Base-by-base conservation (phyloP, 1,139 yeast genomes). In the Magnusiomyces tetraspermus region DNA sequence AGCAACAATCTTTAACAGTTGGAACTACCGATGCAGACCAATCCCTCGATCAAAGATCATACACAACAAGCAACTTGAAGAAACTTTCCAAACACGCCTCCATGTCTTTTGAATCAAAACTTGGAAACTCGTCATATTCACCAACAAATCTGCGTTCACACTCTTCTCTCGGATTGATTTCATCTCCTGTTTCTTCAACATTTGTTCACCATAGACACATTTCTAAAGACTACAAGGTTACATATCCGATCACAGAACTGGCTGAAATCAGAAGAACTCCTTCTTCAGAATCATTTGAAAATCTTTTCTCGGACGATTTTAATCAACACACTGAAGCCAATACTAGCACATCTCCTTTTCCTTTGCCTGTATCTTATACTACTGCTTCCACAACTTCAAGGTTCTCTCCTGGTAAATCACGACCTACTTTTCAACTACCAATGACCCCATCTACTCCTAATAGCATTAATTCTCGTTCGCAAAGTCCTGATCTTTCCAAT, bases 121-220 rank as follows among this genome's bases (percentile, higher is more conserved):
- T 11, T 15, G n/a, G 3, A 11, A 3, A 30, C 6, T 10, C 23
- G 22, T 21, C 24, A 17, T 6, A 6, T 5, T 21, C 42, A 5
- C 21, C 42, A 3, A 3, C 42, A 3, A 15, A 4, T 21, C 17
- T 19, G 17, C 42, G 42, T 21, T 19, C 42, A 17, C 17, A 38
- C 5, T 6, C 30, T 23, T 24, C 19, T 6, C 31, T 26, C 8
- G n/a, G 28, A 5, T 26, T 11, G 11, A 42, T 42, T 26, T 42
- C 45, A 15, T 15, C 45, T n/a, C 45, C 45, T 22, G 31, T 42
- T 13, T 4, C 45, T 22, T 15, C 45, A 6, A 23, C 45, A 4
- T 42, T 42, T 42, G 45, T 42, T 24, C 45, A 42, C n/a, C 45
- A 24, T 8, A 6, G 22, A 23, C 45, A 42, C 24, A 10, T 42